phyloP scores from a whole-genome alignment of 2,329 filamentous ascomycete species.

The Colletotrichum lindemuthianum region DNA sequence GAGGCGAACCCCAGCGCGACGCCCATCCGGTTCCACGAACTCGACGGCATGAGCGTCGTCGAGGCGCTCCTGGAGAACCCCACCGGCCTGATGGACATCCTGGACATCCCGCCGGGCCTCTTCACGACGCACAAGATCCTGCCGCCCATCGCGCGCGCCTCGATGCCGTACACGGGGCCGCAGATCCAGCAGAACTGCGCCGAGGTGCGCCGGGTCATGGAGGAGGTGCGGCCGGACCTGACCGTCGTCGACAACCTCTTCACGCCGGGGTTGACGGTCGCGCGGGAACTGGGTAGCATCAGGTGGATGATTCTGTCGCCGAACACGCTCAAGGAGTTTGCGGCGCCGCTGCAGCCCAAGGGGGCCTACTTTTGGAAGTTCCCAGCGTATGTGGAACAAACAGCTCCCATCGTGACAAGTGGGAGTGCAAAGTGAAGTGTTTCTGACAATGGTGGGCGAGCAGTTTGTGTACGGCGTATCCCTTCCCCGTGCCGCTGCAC shows the following conservation, averaged over 20 bases:
- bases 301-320: constrained; percentile 4
- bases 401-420: too few species aligned
- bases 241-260: constrained; percentile 32
- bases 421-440: constrained; percentile 40
- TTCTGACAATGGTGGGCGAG: neutral
- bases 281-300: constrained; percentile 13
- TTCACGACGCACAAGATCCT: constrained; percentile 20
- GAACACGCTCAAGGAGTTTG: neutral
- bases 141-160: constrained; percentile 11
- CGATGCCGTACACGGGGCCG: constrained; percentile 20
- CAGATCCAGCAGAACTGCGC: constrained; percentile 17
- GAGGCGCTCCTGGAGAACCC: constrained; percentile 20
- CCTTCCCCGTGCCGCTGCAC: constrained; percentile 16
- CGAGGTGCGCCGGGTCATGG: constrained; percentile 15
- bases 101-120: constrained; percentile 10
- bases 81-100: constrained; percentile 7
- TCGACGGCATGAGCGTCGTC: constrained; percentile 1
- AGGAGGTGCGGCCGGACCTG: constrained; percentile 23
- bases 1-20: neutral
- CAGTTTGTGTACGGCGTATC: neutral
- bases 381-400: constrained; percentile 47
- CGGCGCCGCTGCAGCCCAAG: neutral
- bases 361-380: constrained; percentile 46
- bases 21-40: constrained; percentile 10
- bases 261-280: constrained; percentile 26